phyloP scores from a whole-genome alignment of 257 asterid species.

The Anisodus acutangulus region DNA sequence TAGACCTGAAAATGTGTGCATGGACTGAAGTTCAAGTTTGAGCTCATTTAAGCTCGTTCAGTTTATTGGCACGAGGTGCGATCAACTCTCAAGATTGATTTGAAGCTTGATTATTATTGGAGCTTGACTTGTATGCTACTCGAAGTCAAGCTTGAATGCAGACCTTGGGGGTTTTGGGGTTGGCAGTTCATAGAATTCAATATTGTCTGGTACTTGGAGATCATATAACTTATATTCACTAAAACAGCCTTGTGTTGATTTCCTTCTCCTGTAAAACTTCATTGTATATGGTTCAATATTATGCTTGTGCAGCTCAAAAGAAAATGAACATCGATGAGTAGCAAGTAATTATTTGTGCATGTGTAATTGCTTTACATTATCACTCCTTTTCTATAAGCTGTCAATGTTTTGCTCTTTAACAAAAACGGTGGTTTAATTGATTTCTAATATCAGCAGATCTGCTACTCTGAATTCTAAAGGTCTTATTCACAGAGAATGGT shows the following conservation, averaged over 20 bases:
- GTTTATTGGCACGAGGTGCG: not conserved
- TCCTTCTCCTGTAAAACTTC: not conserved
- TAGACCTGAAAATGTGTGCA: not conserved
- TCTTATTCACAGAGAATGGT: not conserved
- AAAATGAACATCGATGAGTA: not conserved
- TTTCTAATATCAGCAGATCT: conserved; percentile 13
- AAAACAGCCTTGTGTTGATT: conserved; percentile 21
- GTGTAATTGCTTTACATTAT: not conserved
- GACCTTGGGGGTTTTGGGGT: not conserved
- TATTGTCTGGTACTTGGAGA: conserved; percentile 1
- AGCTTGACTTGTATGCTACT: conserved; percentile 22
- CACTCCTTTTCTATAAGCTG: not conserved
- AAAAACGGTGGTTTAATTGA: not conserved
- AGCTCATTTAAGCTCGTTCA: not conserved
- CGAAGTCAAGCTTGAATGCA: conserved; percentile 6
- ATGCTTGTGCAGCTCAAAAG: conserved; percentile 10
- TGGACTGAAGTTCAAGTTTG: conserved; percentile 22
- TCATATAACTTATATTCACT: conserved; percentile 3
- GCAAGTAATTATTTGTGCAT: not conserved
- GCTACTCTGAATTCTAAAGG: conserved; percentile 9
- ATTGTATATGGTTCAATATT: not conserved
- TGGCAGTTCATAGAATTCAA: not conserved
- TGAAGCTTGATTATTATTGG: not conserved
- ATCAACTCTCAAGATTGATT: conserved; percentile 8
- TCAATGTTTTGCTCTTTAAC: not conserved